Evolutionary conservation across 1,284 basidiomycete species (phyloP).

Genomic region (Kalmanozyma brasiliensis): DNA sequence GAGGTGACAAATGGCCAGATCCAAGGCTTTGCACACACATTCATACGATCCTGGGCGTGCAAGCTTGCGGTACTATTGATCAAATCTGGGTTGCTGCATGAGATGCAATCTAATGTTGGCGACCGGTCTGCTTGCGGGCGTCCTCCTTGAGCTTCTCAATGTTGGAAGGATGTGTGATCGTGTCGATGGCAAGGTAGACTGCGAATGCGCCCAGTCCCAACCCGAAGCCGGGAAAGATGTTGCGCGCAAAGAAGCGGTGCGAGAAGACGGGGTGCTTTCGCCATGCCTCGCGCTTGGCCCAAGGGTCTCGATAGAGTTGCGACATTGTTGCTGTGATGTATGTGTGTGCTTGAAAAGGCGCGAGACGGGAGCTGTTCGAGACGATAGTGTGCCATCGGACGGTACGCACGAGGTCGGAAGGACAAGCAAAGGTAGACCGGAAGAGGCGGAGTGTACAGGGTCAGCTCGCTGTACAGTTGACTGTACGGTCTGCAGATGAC

Average conservation of each 20-base stretch:
- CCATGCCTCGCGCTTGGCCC: constrained; percentile 67
- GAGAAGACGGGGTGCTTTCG: constrained; percentile 68
- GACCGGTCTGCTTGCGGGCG: constrained; percentile 53
- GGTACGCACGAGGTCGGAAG: no score
- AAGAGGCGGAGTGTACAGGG: no score
- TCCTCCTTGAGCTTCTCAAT: constrained; percentile 64
- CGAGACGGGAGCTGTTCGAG: background rate
- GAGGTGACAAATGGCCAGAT: no score
- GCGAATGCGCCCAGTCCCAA: constrained; percentile 61
- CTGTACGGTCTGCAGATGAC: no score
- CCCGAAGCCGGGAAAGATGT: constrained; percentile 66
- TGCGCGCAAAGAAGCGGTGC: constrained; percentile 58
- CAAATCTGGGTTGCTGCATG: constrained; percentile 7
- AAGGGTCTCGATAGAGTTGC: constrained; percentile 63
- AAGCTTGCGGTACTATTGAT: background rate
- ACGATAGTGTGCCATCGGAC: no score
- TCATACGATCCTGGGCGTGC: background rate
- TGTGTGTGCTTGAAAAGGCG: background rate
- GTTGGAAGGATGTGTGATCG: constrained; percentile 60
- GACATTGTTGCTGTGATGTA: constrained; percentile 40
- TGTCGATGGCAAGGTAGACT: constrained; percentile 55
- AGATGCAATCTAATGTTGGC: constrained; percentile 14
- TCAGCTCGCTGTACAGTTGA: no score
- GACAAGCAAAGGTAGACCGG: no score
- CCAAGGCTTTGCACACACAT: no score